Evolutionary conservation across 2,329 filamentous ascomycete species (phyloP), one percentile per base, ranked within the genome.

Genomic region (Colletotrichum endophyticum): DNA sequence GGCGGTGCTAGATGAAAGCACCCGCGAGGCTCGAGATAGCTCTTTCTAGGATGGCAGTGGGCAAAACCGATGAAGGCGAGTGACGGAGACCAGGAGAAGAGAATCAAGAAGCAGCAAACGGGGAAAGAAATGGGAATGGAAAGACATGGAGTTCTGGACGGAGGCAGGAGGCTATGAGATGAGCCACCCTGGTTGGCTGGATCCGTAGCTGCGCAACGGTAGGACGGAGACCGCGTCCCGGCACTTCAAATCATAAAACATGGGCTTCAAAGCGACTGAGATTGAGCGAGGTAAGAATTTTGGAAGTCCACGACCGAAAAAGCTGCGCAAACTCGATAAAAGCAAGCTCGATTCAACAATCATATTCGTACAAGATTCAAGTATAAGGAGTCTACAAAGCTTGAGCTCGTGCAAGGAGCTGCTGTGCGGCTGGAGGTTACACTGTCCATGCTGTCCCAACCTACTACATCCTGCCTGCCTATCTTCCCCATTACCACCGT

Each of bases 121-220:
- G 1, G 44, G 44, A 0, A 53, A 53, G 44, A 6, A 22, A 53
- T 22, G 44, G 44, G 44, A 53, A 53, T 0, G 12, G 3, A 22
- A 22, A 53, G 11, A 49, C 9, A 49, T 12, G 39, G 5, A 22
- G 0, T 0, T 22, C 11, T 8, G 2, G n/a, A 53, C 3, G 11
- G n/a, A 22, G 0, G 44, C 0, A 22, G n/a, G 44, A 12, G 44
- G 11, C 11, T 3, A 8, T 0, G n/a, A 53, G 0, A 1, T 22
- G 11, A 53, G 11, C 44, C n/a, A 22, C 0, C 1, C 6, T 53
- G 6, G 44, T 1, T 13, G n/a, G 44, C n/a, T 49, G 19, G 0
- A 0, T 49, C n/a, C 11, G n/a, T 8, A 11, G 19, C 44, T 22
- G 6, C 2, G 44, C n/a, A 4, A 8, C 11, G 44, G n/a, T 7